Percentiles rank a stretch among this genome's conserved stretches.
These are phyloP conservation scores for Ceratocystis cacaofunesta DNA, from an alignment of 2,329 filamentous ascomycete genomes.

Conservation along the genomic window DNA sequence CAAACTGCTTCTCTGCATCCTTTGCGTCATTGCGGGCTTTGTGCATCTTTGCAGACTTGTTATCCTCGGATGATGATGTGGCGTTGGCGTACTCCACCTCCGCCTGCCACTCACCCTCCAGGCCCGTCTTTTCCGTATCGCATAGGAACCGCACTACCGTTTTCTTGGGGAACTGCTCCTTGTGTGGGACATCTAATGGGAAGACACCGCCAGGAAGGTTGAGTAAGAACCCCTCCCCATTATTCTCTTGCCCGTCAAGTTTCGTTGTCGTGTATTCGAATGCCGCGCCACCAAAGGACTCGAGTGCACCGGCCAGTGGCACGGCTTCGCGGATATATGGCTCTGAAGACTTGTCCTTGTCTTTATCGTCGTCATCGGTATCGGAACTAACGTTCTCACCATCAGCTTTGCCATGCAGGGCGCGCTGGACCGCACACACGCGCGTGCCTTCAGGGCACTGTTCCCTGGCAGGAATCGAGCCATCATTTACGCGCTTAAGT, in stretches of 20 bases:
- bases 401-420: constrained; percentile 32
- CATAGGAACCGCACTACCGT: constrained; percentile 80
- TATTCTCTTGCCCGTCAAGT: constrained; percentile 51
- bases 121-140: constrained; percentile 54
- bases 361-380: background rate
- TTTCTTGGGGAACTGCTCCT: constrained; percentile 45
- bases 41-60: constrained; percentile 18
- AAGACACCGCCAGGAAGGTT: constrained; percentile 49
- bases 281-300: constrained; percentile 38
- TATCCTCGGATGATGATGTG: constrained; percentile 9
- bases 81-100: constrained; percentile 36
- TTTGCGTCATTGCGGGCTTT: constrained; percentile 27
- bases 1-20: constrained; percentile 33
- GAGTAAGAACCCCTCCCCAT: constrained; percentile 57
- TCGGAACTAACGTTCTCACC: constrained; percentile 23
- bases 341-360: constrained; percentile 12
- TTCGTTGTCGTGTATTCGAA: constrained; percentile 53
- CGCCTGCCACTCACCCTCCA: constrained; percentile 51
- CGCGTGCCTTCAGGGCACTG: constrained; percentile 56
- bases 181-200: constrained; percentile 34
- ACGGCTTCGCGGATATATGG: constrained; percentile 43
- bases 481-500: constrained; percentile 45
- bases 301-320: constrained; percentile 60
- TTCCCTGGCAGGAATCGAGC: constrained; percentile 32
- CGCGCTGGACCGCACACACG: constrained; percentile 61